Evolutionary conservation across 495 filamentous ascomycete species (phyloP), one percentile per base, ranked within the genome.

Genomic region (Cercophora scortea): DNA sequence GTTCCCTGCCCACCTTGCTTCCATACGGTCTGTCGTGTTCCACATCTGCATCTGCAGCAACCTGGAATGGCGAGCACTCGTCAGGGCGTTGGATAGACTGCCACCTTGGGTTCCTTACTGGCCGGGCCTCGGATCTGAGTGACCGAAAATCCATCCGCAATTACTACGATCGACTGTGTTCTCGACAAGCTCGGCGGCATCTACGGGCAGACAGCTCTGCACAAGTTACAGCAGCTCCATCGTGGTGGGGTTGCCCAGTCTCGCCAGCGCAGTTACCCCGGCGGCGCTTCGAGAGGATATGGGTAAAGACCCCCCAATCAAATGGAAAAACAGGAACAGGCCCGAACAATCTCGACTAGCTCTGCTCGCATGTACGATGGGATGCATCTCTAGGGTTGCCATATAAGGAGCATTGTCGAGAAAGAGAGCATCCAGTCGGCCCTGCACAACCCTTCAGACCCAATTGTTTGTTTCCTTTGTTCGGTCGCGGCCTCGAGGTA

Each of bases 291-390:
- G 51, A 44, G 47, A 56, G 55, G 52, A 49, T 59, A 60, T 57
- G 61, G 56, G 55, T 58, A 61, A 62, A 64, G 53, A 33, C 13
- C 32, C 58, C 56, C 58, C 58, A 61, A 64, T 59, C 56, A 61
- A 59, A 49, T 56, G 56, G 54, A 58, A 59, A 61, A 64, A 61
- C 53, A 53, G 48, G 53, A 59, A 61, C 58, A 56, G 58, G 46
- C 59, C 59, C 57, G 59, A 53, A 45, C 47, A 61, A 60, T 60
- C 52, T 65, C 58, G 52, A 60, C 63, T 57, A 61, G 58, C 57
- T 32, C 42, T 44, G 52, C 53, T 36, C 51, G 46, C 54, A 57
- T 57, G 51, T 57, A 62, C 54, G 57, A 56, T 62, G 59, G 38
- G 53, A 50, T 61, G 53, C 59, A 59, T 51, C 19, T 47, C n/a